Base-by-base conservation (phyloP, 805 yeast genomes). In the Torulaspora microellipsoides region DNA sequence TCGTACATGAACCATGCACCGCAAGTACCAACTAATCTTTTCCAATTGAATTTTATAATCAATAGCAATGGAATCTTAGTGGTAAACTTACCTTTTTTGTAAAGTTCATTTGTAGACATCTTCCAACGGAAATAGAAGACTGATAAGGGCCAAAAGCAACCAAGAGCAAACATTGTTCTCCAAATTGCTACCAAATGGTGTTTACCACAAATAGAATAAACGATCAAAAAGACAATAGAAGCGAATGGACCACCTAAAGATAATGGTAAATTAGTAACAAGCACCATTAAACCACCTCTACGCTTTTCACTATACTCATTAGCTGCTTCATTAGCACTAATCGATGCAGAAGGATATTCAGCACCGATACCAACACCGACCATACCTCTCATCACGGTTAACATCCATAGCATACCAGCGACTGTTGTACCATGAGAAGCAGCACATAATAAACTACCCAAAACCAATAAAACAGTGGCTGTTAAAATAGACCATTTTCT, bases 171-270 rank as follows among this genome's bases (percentile, higher is more conserved):
- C 69, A 81, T 74, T 15, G 80, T 73, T 69, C 90, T 77, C 88
- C 89, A 83, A 29, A 81, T 62, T 2, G 81, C 81, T 38, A 63
- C 61, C 39, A 67, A 59, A 49, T 73, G 76, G 12, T 64, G 48
- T 8, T 66, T 66, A 30, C 75, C 74, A 27, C 82, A 76, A 37
- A 82, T 81, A 40, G 73, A 70, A 64, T 77, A 73, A 9, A 84
- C 88, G 53, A 85, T 81, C 54, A 85, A 68, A 56, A 84, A 85
- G 30, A 84, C 70, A 38, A 74, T 72, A 39, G 81, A 60, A 12
- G 87, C 85, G 59, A 85, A 77, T n/a, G 91, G 91, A 4, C 88
- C 88, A 39, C 95, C 93, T 32, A 84, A 70, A 3, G 85, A 72
- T 33, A 85, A 66, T 2, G 91, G 93, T 38, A 85, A 67, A 60